Percentiles rank a stretch among this genome's conserved stretches.
phyloP scores from a whole-genome alignment of 306 rosid genomes.

The Prunus mongolica region DNA sequence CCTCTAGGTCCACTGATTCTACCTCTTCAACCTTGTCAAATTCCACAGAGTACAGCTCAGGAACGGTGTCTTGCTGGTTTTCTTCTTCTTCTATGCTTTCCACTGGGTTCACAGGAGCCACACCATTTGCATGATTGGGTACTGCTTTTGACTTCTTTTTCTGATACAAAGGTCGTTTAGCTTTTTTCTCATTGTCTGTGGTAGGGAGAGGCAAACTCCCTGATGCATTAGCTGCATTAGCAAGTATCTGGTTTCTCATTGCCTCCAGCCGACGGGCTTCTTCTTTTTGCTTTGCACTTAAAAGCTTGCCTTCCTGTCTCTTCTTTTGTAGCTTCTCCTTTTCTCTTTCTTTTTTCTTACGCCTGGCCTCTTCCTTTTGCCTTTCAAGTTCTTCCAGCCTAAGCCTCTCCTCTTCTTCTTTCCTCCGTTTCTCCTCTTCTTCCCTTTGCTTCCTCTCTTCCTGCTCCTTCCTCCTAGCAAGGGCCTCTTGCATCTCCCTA shows the following conservation, averaged over 20 bases:
- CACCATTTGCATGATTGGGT: conserved; percentile 55
- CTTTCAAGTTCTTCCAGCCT: conserved; percentile 78
- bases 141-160: conserved; percentile 61
- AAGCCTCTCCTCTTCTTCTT: conserved; percentile 78
- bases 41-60: conserved; percentile 41
- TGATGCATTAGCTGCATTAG: conserved; percentile 16
- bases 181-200: conserved; percentile 50
- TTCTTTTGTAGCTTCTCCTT: conserved; percentile 66
- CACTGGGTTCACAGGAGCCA: conserved; percentile 37
- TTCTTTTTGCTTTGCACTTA: conserved; percentile 81
- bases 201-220: conserved; percentile 47
- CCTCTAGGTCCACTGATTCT: conserved; percentile 42
- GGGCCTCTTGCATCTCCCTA: conserved; percentile 96
- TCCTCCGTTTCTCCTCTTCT: conserved; percentile 85
- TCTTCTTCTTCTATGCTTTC: conserved; percentile 51
- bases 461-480: conserved; percentile 79
- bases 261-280: conserved; percentile 73
- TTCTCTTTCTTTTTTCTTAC: conserved; percentile 80
- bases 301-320: conserved; percentile 70
- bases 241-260: conserved; percentile 74
- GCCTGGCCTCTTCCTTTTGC: conserved; percentile 81
- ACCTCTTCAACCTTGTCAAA: conserved; percentile 59
- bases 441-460: conserved; percentile 80
- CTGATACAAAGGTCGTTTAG: conserved; percentile 76
- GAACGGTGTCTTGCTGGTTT: conserved; percentile 35